Percentiles rank a stretch among this genome's conserved stretches.
Evolutionary conservation across 345 rosid species (phyloP).

Genomic region (Aquilaria sinensis): DNA sequence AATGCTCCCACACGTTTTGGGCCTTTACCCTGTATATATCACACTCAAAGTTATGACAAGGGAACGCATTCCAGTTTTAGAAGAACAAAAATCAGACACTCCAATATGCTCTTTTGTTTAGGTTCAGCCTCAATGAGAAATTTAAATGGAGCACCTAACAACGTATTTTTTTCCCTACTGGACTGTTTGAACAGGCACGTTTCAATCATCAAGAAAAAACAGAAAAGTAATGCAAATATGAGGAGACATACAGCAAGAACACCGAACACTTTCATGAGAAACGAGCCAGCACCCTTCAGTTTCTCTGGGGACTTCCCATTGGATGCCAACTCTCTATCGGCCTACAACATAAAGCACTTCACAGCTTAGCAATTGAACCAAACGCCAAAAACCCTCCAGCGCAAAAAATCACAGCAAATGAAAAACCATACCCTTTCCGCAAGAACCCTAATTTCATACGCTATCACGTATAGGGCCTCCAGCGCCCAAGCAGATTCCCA

Average conservation of each 20-base stretch:
- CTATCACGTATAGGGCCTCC: conserved; percentile 76
- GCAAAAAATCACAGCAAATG: background rate
- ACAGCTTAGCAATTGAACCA: background rate
- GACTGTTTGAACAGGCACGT: background rate
- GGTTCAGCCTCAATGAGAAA: conserved; percentile 1
- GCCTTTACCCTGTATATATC: conserved; percentile 69
- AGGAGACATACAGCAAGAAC: conserved; percentile 80
- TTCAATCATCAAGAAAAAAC: too few species aligned
- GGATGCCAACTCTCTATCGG: conserved; percentile 72
- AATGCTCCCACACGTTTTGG: conserved; percentile 92
- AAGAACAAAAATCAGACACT: background rate
- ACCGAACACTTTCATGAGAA: conserved; percentile 93
- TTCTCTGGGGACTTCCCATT: conserved; percentile 92
- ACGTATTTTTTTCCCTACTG: background rate
- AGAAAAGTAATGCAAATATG: background rate
- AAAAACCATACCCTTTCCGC: conserved; percentile 67
- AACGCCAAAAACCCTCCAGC: background rate
- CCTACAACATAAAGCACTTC: conserved; percentile 37
- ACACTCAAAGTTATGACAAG: conserved; percentile 8
- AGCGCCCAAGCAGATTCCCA: conserved; percentile 99
- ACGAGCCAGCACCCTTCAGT: conserved; percentile 91
- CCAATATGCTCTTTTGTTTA: background rate
- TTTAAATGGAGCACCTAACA: conserved; percentile 4
- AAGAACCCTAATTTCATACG: conserved; percentile 90
- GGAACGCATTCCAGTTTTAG: background rate